A percentile compares a stretch with the other conserved stretches of the same genome.
Conservation (phyloP, 805 yeast species). For the Ogataea philodendri region DNA sequence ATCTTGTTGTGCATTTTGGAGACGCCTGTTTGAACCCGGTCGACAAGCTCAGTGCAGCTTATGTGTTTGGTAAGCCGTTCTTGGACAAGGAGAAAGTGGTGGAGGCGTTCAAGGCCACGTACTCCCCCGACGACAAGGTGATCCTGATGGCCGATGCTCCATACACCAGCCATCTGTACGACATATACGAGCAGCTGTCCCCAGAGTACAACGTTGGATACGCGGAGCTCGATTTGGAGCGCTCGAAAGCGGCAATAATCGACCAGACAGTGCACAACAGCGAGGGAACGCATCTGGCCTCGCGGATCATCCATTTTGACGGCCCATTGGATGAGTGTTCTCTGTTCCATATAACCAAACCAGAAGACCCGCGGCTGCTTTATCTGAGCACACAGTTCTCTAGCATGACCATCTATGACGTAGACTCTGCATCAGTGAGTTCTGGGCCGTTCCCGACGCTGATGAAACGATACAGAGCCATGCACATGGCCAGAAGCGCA, state of each 20-base stretch:
- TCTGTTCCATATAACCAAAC: slow-evolving; percentile 68
- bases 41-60: slow-evolving; percentile 68
- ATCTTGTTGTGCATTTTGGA: slow-evolving; percentile 88
- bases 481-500: slow-evolving; percentile 87
- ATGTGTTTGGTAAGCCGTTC: slow-evolving; percentile 71
- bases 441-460: slow-evolving; percentile 75
- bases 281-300: slow-evolving; percentile 27
- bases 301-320: slow-evolving; percentile 34
- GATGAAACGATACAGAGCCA: slow-evolving; percentile 77
- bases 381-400: slow-evolving; percentile 71
- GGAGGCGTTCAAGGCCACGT: slow-evolving; percentile 41
- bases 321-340: slow-evolving; percentile 44
- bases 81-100: slow-evolving; percentile 44
- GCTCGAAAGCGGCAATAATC: slow-evolving; percentile 25
- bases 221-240: slow-evolving; percentile 39
- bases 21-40: slow-evolving; percentile 89
- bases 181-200: slow-evolving; percentile 37
- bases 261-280: slow-evolving; percentile 19
- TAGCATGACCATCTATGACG: slow-evolving; percentile 50
- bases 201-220: slow-evolving; percentile 36
- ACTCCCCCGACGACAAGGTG: slow-evolving; percentile 43
- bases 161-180: slow-evolving; percentile 45
- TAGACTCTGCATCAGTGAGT: slow-evolving; percentile 32
- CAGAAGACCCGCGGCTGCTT: slow-evolving; percentile 76
- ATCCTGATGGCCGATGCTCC: slow-evolving; percentile 77